Base-by-base conservation (phyloP, 495 filamentous ascomycete genomes). In the Daldinia grandis region DNA sequence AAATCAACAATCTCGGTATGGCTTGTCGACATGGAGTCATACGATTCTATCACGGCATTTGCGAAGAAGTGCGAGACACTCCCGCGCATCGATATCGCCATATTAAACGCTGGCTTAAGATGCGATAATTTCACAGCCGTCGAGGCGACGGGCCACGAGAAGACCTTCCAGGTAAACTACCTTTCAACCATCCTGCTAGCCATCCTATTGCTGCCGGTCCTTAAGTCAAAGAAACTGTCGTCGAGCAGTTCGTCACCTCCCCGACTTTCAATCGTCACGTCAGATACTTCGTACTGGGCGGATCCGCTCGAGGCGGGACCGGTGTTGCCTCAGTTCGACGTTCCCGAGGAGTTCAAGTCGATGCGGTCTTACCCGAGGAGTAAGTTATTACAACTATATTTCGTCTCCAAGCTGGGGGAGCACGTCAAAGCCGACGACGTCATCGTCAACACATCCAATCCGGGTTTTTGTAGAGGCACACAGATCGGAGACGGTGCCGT, bases 21-120 rank as follows among this genome's bases (percentile, higher is more conserved):
- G 85, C 65, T 79, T 17, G 72, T 89, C 0, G 85, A 89, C 62
- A 79, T 88, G 58, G 68, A 75, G 5, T 82, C 80, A 0, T 86
- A 85, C 51, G 75, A 77, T 4, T 84, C 82, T 0, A 72, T 86
- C 25, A 64, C 68, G 24, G 75, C 76, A 0, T 87, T 89, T 69
- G 79, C 75, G 4, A 71, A 76, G 14, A 80, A 76, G 30, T 76
- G 76, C 17, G 78, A 74, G 65, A 78, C 68, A 63, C 76, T 84
- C 0, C 37, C 70, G 3, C 67, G 80, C 1, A 68, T 88, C 21
- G 81, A 88, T 58, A 78, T 84, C 19, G 81, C 79, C 4, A 76
- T 87, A 21, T 73, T 87, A 28, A 87, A 87, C 69, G 84, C 85
- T 1, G 86, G 85, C 3, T 5, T 84, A n/a, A 38, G 50, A n/a